Percentiles rank a stretch among this genome's conserved stretches.
These are phyloP conservation scores for Phytopythium oedochilum DNA, from an alignment of 352 stramenopile genomes.

Conservation along the genomic window DNA sequence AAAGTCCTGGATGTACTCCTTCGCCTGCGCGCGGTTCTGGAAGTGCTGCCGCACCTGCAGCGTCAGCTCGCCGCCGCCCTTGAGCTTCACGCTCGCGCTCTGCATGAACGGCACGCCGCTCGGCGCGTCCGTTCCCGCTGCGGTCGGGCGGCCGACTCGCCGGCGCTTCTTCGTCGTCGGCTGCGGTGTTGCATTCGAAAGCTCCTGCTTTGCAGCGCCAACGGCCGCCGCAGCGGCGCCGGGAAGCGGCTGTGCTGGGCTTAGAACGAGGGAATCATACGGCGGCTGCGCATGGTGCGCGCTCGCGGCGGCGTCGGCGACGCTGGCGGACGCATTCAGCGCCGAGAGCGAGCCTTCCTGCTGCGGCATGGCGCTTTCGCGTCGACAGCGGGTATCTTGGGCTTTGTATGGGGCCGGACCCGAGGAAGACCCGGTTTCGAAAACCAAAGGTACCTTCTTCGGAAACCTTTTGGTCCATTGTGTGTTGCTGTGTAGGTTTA, in stretches of 20 bases:
- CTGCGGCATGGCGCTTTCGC: not conserved
- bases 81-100: constrained; percentile 18
- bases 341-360: not conserved
- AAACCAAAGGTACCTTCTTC: no score
- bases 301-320: not conserved
- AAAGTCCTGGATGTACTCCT: constrained; percentile 45
- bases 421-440: not conserved
- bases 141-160: constrained; percentile 3
- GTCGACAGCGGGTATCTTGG: no score
- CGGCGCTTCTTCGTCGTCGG: constrained; percentile 17
- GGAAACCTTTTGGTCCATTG: no score
- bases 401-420: not conserved
- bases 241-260: not conserved
- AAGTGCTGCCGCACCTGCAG: constrained; percentile 34
- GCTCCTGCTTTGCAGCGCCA: not conserved
- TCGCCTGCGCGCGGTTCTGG: constrained; percentile 21
- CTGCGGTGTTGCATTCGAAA: not conserved
- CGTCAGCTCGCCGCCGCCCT: constrained; percentile 23
- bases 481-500: no score
- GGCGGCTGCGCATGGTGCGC: not conserved
- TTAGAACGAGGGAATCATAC: no score
- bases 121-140: not conserved
- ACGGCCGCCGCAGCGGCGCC: no score
- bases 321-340: not conserved
- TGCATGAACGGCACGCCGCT: constrained; percentile 10